A percentile compares a stretch with the other conserved stretches of the same genome.
These are phyloP conservation scores for Lunularia cruciata DNA, from an alignment of 225 moss, liverwort and hornwort genomes.

Conservation along the genomic window DNA sequence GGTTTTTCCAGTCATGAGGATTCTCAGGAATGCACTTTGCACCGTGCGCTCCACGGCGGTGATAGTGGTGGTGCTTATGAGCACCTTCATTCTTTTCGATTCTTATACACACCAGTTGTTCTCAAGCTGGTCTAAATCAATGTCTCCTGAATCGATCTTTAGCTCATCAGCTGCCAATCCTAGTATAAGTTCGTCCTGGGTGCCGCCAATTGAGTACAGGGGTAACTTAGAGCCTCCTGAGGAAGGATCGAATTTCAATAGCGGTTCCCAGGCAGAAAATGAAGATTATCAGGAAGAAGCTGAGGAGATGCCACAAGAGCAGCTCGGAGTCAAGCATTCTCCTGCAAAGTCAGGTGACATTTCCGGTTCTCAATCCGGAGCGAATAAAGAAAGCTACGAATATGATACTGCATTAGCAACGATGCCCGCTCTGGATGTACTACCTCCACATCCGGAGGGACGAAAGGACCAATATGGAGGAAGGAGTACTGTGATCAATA, in stretches of 20 bases:
- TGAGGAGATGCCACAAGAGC: not conserved
- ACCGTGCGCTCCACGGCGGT: conserved; percentile 70
- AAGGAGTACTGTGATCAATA: not conserved
- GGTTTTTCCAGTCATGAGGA: conserved; percentile 9
- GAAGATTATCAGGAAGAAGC: conserved; percentile 5
- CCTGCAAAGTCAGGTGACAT: not conserved
- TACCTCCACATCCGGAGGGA: not conserved
- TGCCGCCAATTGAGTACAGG: not conserved
- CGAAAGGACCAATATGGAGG: not conserved
- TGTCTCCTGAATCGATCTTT: conserved; percentile 20
- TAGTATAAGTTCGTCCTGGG: not conserved
- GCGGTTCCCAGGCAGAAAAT: not conserved
- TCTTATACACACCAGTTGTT: conserved; percentile 68
- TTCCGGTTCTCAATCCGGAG: not conserved
- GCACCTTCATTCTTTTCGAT: conserved; percentile 57
- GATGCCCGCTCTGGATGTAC: not conserved
- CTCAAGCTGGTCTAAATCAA: conserved; percentile 51
- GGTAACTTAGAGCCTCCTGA: not conserved
- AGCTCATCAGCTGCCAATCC: conserved; percentile 20
- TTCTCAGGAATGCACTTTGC: conserved; percentile 19
- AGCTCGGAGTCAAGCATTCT: not conserved
- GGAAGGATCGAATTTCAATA: no score
- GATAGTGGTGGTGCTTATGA: conserved; percentile 52
- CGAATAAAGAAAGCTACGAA: not conserved
- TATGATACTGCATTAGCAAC: not conserved